Percentiles rank a stretch among this genome's conserved stretches.
phyloP scores from a whole-genome alignment of 2,329 filamentous ascomycete species.

The Fusarium sp. region DNA sequence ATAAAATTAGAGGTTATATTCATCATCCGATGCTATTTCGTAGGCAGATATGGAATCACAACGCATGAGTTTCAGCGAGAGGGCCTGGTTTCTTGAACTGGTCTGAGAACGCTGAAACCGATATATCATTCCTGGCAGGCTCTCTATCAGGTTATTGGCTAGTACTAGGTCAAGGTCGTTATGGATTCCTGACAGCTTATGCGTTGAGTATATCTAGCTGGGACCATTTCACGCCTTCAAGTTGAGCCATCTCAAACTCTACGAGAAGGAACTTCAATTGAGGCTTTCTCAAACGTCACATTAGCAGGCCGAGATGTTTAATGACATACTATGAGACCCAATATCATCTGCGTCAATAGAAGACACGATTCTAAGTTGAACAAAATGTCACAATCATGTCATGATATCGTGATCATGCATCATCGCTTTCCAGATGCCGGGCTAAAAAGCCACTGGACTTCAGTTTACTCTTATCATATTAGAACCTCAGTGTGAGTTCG shows the following conservation, averaged over 20 bases:
- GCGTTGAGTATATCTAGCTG: not conserved
- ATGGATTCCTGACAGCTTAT: not conserved
- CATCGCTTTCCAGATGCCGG: not conserved
- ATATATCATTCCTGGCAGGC: not conserved
- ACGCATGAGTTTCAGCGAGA: not conserved
- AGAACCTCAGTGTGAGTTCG: too few relatives aligned
- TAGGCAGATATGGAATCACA: not conserved
- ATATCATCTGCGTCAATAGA: not conserved
- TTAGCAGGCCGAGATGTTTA: not conserved
- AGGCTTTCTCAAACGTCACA: fast-evolving
- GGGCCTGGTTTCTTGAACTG: not conserved
- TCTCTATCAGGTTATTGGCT: not conserved
- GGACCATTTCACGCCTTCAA: not conserved
- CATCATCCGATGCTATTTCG: not conserved
- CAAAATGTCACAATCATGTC: not conserved
- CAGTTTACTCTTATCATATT: too few relatives aligned
- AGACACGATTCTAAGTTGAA: not conserved
- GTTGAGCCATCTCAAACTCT: not conserved
- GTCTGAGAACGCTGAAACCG: not conserved
- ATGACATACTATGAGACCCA: not conserved
- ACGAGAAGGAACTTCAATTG: not conserved
- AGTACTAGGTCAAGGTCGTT: not conserved
- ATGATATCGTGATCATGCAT: not conserved
- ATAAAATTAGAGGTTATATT: not conserved
- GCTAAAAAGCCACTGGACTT: not conserved